Percentiles rank a stretch among this genome's conserved stretches.
Evolutionary conservation across 192 early-diverging fungal genomes (phyloP).

Genomic region (Rhizoclosmatium globosum): DNA sequence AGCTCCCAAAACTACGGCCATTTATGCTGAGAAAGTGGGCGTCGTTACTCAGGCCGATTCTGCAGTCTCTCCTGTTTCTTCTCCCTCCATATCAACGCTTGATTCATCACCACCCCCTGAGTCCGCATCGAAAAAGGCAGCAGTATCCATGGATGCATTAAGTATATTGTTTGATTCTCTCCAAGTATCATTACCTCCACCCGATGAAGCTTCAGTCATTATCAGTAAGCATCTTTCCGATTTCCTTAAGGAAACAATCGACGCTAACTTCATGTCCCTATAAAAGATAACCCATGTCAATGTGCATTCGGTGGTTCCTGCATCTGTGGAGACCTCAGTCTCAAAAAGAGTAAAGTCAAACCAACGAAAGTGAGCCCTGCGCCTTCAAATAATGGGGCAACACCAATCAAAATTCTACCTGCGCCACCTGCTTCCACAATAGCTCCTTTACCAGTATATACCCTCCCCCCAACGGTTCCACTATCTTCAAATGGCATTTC

Average conservation of each 20-base stretch:
- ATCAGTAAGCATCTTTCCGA: not conserved
- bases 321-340: conserved; percentile 22
- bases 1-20: not conserved
- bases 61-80: not conserved
- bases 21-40: not conserved
- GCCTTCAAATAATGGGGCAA: not conserved
- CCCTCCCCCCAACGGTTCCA: not conserved
- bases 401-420: not conserved
- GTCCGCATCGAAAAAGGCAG: not conserved
- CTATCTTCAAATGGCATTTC: not conserved
- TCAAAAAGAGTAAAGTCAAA: conserved; percentile 11
- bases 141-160: not conserved
- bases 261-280: not conserved
- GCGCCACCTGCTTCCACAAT: not conserved
- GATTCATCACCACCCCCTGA: not conserved
- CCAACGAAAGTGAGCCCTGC: not conserved
- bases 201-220: not conserved
- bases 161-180: not conserved
- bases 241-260: too few species aligned
- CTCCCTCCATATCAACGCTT: not conserved
- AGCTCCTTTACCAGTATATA: not conserved
- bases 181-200: not conserved
- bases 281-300: conserved; percentile 9
- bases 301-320: conserved; percentile 20
- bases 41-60: not conserved